Conservation (phyloP, 495 filamentous ascomycete species). For the Tuber borchii region DNA sequence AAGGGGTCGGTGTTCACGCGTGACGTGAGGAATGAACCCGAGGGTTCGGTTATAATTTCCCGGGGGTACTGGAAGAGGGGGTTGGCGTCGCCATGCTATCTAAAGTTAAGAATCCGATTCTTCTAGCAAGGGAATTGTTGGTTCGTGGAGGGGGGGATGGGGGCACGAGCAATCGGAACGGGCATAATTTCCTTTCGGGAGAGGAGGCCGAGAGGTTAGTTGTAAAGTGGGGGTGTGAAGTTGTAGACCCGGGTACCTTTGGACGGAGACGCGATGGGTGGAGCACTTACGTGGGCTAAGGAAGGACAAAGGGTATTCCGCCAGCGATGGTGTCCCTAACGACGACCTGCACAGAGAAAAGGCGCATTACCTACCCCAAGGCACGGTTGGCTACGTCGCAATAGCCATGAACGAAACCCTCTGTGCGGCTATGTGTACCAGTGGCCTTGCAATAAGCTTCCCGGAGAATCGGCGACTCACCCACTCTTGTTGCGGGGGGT, state of each 20-base stretch:
- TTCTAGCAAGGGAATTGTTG: constrained; percentile 65
- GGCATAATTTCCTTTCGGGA: constrained; percentile 63
- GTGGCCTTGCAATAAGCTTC: constrained; percentile 81
- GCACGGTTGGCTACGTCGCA: constrained; percentile 77
- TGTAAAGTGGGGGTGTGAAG: constrained; percentile 58
- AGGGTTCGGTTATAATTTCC: constrained; percentile 85
- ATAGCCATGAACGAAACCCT: constrained; percentile 66
- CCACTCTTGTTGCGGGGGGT: constrained; percentile 76
- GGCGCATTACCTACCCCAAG: constrained; percentile 67
- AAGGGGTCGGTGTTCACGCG: constrained; percentile 80
- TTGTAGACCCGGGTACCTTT: constrained; percentile 70
- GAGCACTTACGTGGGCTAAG: constrained; percentile 66
- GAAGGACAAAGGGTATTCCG: neutral
- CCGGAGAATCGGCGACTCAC: constrained; percentile 84
- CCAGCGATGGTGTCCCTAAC: constrained; percentile 27
- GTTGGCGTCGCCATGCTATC: constrained; percentile 67
- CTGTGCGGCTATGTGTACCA: constrained; percentile 76
- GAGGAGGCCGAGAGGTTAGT: constrained; percentile 60
- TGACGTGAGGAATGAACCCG: constrained; percentile 75
- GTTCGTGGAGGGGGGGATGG: constrained; percentile 52
- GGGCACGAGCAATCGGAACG: constrained; percentile 45
- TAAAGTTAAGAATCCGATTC: constrained; percentile 70
- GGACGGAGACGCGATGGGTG: constrained; percentile 71
- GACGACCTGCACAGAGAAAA: constrained; percentile 35
- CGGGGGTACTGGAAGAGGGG: constrained; percentile 62